Percentiles rank a stretch among this genome's conserved stretches.
Evolutionary conservation across 441 rosid genomes (phyloP).

Genomic region (Adansonia rubrostipa): DNA sequence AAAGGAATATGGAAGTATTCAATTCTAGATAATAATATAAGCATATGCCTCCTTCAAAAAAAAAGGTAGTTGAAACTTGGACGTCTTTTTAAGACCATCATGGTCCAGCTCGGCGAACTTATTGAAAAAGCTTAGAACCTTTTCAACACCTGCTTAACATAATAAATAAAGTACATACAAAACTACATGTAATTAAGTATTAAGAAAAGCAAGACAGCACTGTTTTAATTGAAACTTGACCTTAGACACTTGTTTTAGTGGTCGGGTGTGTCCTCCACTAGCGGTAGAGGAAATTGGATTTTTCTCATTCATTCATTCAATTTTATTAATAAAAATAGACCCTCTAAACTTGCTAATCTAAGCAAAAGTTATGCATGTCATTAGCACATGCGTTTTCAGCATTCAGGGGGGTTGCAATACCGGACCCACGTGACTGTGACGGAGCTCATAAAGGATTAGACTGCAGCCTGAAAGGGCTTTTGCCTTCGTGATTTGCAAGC

Average conservation of each 20-base stretch:
- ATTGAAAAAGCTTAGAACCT: not conserved
- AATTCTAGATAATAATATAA: not conserved
- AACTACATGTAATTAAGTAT: too few relatives aligned
- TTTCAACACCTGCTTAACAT: not conserved
- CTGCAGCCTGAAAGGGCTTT: not conserved
- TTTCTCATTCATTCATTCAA: not conserved
- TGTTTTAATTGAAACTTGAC: not conserved
- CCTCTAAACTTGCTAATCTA: not conserved
- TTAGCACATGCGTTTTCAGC: not conserved
- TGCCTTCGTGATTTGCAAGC: conserved; percentile 13
- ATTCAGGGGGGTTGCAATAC: not conserved
- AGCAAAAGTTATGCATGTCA: conserved; percentile 10
- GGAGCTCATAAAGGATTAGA: not conserved
- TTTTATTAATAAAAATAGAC: not conserved
- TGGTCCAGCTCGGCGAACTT: conserved; percentile 12
- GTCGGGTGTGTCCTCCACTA: not conserved
- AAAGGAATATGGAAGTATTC: not conserved
- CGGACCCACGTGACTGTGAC: not conserved
- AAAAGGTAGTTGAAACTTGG: not conserved
- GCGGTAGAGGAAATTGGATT: not conserved
- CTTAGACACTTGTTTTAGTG: not conserved
- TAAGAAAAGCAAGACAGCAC: not conserved
- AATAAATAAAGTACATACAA: not conserved
- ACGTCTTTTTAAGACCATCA: conserved; percentile 9
- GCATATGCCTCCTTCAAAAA: not conserved